phyloP scores from a whole-genome alignment of 495 filamentous ascomycete species.

The Rhypophila decipiens region DNA sequence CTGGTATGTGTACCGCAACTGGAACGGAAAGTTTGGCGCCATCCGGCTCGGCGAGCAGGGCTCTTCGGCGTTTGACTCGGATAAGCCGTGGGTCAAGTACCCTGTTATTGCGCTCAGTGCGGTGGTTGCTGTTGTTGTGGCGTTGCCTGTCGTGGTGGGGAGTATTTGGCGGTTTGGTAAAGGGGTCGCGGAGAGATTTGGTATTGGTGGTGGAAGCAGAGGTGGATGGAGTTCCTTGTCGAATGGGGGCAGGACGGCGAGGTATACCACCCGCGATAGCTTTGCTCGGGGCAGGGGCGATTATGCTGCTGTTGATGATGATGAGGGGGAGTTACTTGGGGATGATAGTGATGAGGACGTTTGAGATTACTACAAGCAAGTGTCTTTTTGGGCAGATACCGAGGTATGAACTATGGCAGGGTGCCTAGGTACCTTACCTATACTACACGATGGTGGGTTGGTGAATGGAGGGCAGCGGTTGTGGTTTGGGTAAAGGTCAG shows the following conservation, averaged over 20 bases:
- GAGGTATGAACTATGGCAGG: too few species aligned
- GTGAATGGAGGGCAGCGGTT: too few species aligned
- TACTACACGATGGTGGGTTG: too few species aligned
- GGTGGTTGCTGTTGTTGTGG: conserved; percentile 69
- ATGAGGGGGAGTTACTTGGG: conserved; percentile 88
- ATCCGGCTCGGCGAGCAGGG: conserved; percentile 71
- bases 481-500: too few species aligned
- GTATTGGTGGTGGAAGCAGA: conserved; percentile 20
- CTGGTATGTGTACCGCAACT: conserved; percentile 81
- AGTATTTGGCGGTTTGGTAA: conserved; percentile 61
- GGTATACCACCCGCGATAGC: conserved; percentile 75
- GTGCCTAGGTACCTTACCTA: too few species aligned
- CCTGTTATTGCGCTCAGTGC: conserved; percentile 58
- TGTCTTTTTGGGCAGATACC: too few species aligned
- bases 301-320: conserved; percentile 80
- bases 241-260: conserved; percentile 38
- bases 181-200: conserved; percentile 40
- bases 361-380: too few species aligned
- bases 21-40: conserved; percentile 84
- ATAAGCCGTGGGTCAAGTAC: conserved; percentile 65
- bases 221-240: conserved; percentile 42
- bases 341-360: conserved; percentile 91
- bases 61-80: conserved; percentile 45
- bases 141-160: conserved; percentile 63
- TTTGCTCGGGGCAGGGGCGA: conserved; percentile 81